phyloP scores from a whole-genome alignment of 2,329 filamentous ascomycete species.

The Dactylellina leptospora region DNA sequence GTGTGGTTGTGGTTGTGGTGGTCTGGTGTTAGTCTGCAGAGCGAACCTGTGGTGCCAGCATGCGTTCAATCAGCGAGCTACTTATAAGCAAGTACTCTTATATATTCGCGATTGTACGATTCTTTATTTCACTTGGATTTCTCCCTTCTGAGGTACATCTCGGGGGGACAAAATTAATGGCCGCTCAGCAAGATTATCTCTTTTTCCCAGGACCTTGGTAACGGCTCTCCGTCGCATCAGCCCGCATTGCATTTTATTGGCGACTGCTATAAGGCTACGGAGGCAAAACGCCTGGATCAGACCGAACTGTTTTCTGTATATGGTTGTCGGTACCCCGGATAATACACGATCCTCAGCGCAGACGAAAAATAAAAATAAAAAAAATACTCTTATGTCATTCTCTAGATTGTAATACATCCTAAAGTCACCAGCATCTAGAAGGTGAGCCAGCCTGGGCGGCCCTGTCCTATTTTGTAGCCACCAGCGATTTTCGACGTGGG shows the following conservation, averaged over 20 bases:
- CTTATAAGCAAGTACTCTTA: not conserved
- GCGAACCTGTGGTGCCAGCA: not conserved
- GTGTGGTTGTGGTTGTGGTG: too few relatives aligned
- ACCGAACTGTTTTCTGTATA: too few relatives aligned
- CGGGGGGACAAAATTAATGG: not conserved
- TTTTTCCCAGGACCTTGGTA: conserved; percentile 30
- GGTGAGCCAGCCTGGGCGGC: conserved; percentile 11
- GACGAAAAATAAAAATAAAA: too few relatives aligned
- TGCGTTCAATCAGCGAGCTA: not conserved
- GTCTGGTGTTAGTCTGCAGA: too few relatives aligned
- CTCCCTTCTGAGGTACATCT: not conserved
- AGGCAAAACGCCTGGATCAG: not conserved
- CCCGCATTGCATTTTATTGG: conserved; percentile 19
- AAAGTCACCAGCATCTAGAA: too few relatives aligned
- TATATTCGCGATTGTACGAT: conserved; percentile 37
- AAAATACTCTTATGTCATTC: not conserved
- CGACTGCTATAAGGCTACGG: not conserved
- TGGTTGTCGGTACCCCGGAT: too few relatives aligned
- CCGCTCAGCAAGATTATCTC: conserved; percentile 7
- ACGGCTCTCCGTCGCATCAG: conserved; percentile 13
- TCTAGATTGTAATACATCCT: not conserved
- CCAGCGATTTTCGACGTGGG: conserved; percentile 34
- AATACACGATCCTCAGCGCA: too few relatives aligned
- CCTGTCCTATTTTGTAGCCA: conserved; percentile 32
- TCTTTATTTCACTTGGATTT: conserved; percentile 3